phyloP scores from a whole-genome alignment of 2,329 filamentous ascomycete species.

The Venturia carpophila region DNA sequence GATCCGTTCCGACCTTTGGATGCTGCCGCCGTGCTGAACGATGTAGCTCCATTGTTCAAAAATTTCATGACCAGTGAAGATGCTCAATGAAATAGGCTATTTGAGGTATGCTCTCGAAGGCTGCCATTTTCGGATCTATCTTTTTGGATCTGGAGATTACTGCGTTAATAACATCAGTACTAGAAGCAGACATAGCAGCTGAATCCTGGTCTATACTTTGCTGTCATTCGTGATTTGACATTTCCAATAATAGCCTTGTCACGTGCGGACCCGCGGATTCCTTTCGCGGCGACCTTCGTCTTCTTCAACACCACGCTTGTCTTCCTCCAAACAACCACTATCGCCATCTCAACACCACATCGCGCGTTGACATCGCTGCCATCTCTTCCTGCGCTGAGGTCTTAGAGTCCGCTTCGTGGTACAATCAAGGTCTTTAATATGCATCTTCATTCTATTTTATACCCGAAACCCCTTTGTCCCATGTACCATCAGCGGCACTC shows the following conservation, averaged over 20 bases:
- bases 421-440: not conserved
- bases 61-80: not conserved
- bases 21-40: not conserved
- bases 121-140: not conserved
- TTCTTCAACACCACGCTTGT: not conserved
- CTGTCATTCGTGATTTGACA: not conserved
- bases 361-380: not conserved
- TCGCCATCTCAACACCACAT: not conserved
- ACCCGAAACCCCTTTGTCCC: not conserved
- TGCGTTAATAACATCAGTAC: not conserved
- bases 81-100: too few species aligned
- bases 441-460: not conserved
- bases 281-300: not conserved
- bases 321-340: not conserved
- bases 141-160: not conserved
- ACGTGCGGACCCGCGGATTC: not conserved
- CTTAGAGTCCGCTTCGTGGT: not conserved
- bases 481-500: constrained; percentile 1
- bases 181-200: not conserved
- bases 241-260: not conserved
- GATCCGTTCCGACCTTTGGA: not conserved
- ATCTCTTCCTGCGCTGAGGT: not conserved
- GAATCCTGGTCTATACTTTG: not conserved
- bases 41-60: not conserved
- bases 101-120: too few species aligned